Evolutionary conservation across 495 filamentous ascomycete species (phyloP).

Genomic region (Sporormia fimetaria): DNA sequence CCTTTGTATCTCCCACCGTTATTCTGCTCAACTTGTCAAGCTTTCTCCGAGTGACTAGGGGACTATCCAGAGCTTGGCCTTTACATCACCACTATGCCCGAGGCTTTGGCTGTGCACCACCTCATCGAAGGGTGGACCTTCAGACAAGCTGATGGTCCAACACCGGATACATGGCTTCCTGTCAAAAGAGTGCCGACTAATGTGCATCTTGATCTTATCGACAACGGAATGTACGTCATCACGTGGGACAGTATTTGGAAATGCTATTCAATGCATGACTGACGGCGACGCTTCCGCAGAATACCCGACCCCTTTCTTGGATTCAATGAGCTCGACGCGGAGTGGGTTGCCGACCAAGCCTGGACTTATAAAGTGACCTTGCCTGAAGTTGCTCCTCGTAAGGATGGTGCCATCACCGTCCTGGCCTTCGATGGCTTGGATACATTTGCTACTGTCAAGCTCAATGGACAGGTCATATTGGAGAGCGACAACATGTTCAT

Average conservation of each 20-base stretch:
- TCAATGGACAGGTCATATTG: conserved; percentile 31
- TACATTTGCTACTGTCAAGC: conserved; percentile 33
- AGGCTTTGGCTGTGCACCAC: conserved; percentile 24
- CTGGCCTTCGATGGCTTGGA: conserved; percentile 34
- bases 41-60: neutral
- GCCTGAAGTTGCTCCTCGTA: conserved; percentile 4
- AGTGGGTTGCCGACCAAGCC: conserved; percentile 32
- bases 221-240: conserved; percentile 29
- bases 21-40: neutral
- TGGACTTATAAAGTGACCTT: conserved; percentile 31
- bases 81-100: conserved; percentile 14
- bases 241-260: conserved; percentile 16
- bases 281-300: conserved; percentile 16
- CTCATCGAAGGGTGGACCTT: conserved; percentile 29
- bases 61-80: neutral
- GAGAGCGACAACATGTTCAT: conserved; percentile 34
- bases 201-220: conserved; percentile 33
- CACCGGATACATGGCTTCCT: conserved; percentile 28
- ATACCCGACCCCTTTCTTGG: conserved; percentile 34
- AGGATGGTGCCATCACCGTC: conserved; percentile 19
- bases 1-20: conserved; percentile 1
- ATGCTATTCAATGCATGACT: conserved; percentile 11
- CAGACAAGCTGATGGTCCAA: conserved; percentile 26
- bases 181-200: conserved; percentile 31
- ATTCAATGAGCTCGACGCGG: conserved; percentile 30